Base-by-base conservation (phyloP, 1,284 basidiomycete genomes). In the Cutaneotrichosporon sp. region DNA sequence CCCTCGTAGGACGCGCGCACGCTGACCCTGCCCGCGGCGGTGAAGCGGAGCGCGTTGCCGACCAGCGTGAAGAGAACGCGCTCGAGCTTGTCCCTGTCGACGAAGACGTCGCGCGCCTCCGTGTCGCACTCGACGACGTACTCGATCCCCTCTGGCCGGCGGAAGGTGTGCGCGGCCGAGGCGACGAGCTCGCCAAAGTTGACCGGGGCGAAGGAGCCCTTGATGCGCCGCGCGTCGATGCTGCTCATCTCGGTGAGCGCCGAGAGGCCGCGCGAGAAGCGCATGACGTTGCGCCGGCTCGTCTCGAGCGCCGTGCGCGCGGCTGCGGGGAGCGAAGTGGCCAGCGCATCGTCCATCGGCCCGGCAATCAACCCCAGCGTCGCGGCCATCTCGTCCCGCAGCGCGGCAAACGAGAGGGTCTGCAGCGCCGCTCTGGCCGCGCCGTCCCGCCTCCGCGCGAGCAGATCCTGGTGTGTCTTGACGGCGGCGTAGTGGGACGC, bases 31-130 rank as follows among this genome's bases (percentile, higher is more conserved):
- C 77, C 78, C 8, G 59, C 31, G 64, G 71, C 60, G 1, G 78
- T 79, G 57, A 77, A 78, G 66, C 78, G 77, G 64, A 79, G 62
- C 9, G 76, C 78, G 63, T 82, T 82, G 6, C 73, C 74, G 53
- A 81, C 67, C 2, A 81, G 66, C 53, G 79, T 80, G 71, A 76
- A 80, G 18, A 79, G 65, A 59, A 81, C 74, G 64, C 81, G 82
- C 58, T 83, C 81, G 78, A 78, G 81, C 25, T 81, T 72, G 24
- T 81, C 81, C 0, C 71, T 65, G 64, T 78, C 77, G 52, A 81
- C 72, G 59, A 73, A 82, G 8, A 75, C 72, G n/a, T 73, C 68
- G 33, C 60, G 52, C 5, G 67, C 69, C 1, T 60, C 43, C 10
- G 71, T 59, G 54, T 82, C 80, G 56, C 76, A 76, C 2, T 81